Conservation (phyloP, 2,329 filamentous ascomycete species). For the Ophiostoma ulmi region DNA sequence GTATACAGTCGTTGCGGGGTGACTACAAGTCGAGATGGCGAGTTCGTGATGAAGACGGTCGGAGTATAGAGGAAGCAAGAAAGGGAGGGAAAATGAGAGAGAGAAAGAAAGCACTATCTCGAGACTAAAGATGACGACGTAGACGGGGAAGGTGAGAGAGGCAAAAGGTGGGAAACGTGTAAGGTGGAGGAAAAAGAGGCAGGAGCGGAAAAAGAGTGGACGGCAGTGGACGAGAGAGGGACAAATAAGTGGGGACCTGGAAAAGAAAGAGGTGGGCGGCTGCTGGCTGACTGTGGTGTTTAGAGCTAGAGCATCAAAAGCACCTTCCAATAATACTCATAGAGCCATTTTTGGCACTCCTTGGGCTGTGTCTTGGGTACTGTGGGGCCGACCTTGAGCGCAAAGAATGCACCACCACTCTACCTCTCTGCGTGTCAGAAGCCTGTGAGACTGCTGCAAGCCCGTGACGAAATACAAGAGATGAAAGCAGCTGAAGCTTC, state of each 20-base stretch:
- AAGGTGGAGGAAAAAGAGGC: slow-evolving; percentile 14
- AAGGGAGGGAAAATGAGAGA: neutral
- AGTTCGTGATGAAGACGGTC: neutral
- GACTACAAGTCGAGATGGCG: neutral
- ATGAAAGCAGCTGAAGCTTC: slow-evolving; percentile 5
- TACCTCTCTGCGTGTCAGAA: neutral
- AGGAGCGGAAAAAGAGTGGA: slow-evolving; percentile 16
- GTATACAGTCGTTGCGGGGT: neutral
- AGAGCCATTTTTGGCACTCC: neutral
- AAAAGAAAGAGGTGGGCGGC: slow-evolving; percentile 14
- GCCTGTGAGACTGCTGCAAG: neutral
- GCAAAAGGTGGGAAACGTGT: slow-evolving; percentile 8
- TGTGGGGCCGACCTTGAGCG: neutral
- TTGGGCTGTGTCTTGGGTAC: neutral
- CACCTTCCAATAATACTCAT: neutral
- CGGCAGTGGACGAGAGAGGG: slow-evolving; percentile 14
- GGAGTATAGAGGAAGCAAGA: neutral
- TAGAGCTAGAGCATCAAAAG: neutral
- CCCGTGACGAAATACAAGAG: slow-evolving; percentile 3
- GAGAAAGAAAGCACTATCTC: neutral
- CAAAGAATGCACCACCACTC: neutral
- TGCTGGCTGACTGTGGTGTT: neutral
- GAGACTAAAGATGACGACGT: neutral
- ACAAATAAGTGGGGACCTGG: neutral
- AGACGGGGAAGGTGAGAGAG: neutral